Conservation (phyloP, 176 grass and related monocot genomes). For the Eleusine coracana region DNA sequence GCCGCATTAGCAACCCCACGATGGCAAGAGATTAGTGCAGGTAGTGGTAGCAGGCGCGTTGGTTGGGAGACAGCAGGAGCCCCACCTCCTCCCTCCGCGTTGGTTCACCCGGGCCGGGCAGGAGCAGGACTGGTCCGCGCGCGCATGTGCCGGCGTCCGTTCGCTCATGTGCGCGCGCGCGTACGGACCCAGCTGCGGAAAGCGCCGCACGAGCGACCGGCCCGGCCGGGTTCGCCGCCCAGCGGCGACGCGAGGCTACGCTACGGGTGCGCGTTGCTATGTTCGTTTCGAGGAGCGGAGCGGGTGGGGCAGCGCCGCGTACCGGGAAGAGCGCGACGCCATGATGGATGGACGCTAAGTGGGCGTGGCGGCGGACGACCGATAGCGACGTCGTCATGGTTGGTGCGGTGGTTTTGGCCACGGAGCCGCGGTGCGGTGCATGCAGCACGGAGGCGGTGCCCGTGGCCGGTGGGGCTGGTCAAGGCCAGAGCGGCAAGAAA, state of each 20-base stretch:
- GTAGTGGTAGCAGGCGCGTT: not conserved
- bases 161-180: too few relatives aligned
- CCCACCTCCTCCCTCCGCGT: constrained; percentile 4
- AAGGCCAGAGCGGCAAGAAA: not conserved
- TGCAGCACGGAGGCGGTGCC: not conserved
- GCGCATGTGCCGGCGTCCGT: too few relatives aligned
- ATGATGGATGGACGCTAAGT: not conserved
- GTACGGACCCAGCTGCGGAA: not conserved
- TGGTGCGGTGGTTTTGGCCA: not conserved
- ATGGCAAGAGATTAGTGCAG: not conserved
- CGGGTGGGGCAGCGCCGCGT: not conserved
- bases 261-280: not conserved
- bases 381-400: not conserved
- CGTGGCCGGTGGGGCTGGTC: not conserved
- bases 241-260: too few relatives aligned
- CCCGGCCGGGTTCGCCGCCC: not conserved
- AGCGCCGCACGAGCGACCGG: not conserved
- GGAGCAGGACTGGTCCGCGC: too few relatives aligned
- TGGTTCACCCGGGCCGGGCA: too few relatives aligned
- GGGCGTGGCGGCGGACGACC: not conserved
- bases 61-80: constrained; percentile 37
- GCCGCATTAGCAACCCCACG: constrained; percentile 36
- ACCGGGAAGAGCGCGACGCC: not conserved
- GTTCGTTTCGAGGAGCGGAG: not conserved
- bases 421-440: not conserved